These are phyloP conservation scores for Dictyostelium discoideum DNA, from an alignment of 78 protist species.

Conservation along the genomic window dicty_2.7 NC_007088.5:854501-855000, in stretches of 20 bases:
- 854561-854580: background rate
- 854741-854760: background rate
- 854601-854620: background rate
- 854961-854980: background rate
- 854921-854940: background rate
- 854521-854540: constrained; percentile 12
- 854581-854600: background rate
- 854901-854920: background rate
- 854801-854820: background rate
- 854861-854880: background rate
- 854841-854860: background rate
- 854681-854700: background rate
- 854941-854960: background rate
- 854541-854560: background rate
- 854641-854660: background rate
- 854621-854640: background rate
- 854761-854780: background rate
- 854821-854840: background rate
- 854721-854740: background rate
- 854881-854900: background rate
- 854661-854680: background rate
- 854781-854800: background rate
- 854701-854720: background rate
- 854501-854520: background rate
- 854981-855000: background rate